Base-by-base conservation (phyloP, 2,329 filamentous ascomycete species). In the Plenodomus biglobosus region DNA sequence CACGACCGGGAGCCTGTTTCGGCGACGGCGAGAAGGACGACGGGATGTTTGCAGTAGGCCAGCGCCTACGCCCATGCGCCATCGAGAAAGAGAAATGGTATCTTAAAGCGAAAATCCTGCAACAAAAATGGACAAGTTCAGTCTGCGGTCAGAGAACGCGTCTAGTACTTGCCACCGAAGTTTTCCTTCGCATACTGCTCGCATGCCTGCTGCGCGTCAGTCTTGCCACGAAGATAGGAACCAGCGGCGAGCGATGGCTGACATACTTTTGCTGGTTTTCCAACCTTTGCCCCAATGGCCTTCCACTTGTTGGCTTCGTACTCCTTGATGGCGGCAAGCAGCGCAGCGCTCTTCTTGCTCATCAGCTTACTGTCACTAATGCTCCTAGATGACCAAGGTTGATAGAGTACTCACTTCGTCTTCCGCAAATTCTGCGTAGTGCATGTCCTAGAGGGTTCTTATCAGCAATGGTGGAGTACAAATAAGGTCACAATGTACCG, bases 301-400 rank as follows among this genome's bases (percentile, higher is more conserved):
- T 97, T 97, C 94, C 94, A 99, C 72, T 97, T 97, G 73, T 95
- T 96, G 69, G 90, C 87, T 71, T 99, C 94, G 75, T 97, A 97
- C 71, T 99, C 94, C 75, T 96, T 96, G 76, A 99, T 99, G 22
- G 94, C 94, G 57, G 88, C 90, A 59, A 95, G 83, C 50, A 99
- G 76, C 32, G 88, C 88, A 62, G 85, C 82, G 67, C 85, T 90
- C 83, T 90, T 79, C 64, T 63, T 58, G 60, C 50, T 52, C 30
- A 57, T 71, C 53, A 70, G 64, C 52, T 53, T 47, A 42, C 56
- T 36, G 40, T 46, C 49, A 48, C 48, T 44, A 36, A 32, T 15
- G 27, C 27, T 32, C 27, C 36, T 36, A 40, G 37, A 38, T 22
- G 22, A 39, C 24, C 36, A 16, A 42, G 45, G 42, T 40, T 44